Base-by-base conservation (phyloP, 495 filamentous ascomycete genomes). In the Penicillium lividum region DNA sequence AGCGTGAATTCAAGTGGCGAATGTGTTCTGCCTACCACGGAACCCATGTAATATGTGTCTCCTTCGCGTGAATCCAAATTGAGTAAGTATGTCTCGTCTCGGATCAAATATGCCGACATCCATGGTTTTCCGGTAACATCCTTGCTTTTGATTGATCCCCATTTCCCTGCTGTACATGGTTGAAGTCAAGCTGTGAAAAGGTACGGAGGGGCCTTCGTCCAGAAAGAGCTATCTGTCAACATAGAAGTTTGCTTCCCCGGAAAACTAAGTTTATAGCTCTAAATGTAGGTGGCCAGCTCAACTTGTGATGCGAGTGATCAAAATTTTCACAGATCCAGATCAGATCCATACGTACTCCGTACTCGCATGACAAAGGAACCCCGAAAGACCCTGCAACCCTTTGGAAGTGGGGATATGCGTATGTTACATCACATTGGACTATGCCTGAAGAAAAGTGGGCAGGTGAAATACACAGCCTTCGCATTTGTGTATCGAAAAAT, bases 1-100 rank as follows among this genome's bases (percentile, higher is more conserved):
- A 56, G 11, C 42, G 25, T n/a, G 33, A 22, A 25, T 36, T 27
- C 27, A 9, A 62, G 59, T 62, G 59, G 59, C 59, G 34, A 59
- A 43, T 27, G 11, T 1, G 34, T 15, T 28, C 13, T 11, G 31
- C 11, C 43, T 25, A 45, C 59, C 59, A 62, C 54, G 49, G 54
- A 57, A 53, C 38, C 13, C 18, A 3, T n/a, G 51, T 5, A 44
- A 40, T 16, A 43, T 50, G 16, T 33, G 33, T 30, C 51, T 44
- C 43, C 51, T 31, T 22, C 16, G 13, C 40, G 36, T 38, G 28
- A 46, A 5, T 31, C 3, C n/a, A 25, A 27, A 40, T 33, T 4
- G 42, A 45, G 11, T 16, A 42, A 61, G 31, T 6, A 33, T 27
- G 33, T 40, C 16, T 36, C 50, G 54, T 54, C 45, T 57, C 42